Evolutionary conservation across 1,284 basidiomycete species (phyloP).

Genomic region (Athelia sp.): DNA sequence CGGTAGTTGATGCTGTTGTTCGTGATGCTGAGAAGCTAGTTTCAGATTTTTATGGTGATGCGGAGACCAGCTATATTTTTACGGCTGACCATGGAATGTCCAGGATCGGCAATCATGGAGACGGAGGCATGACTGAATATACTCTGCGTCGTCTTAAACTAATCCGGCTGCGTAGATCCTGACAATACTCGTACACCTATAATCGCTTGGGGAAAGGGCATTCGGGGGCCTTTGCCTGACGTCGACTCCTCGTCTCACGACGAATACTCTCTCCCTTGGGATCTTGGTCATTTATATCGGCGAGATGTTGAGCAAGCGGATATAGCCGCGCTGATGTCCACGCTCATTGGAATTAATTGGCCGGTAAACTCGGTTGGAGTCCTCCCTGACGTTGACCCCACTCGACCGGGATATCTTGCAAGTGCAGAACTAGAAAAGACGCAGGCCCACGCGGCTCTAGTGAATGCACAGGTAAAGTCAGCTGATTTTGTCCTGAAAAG

Average conservation of each 20-base stretch:
- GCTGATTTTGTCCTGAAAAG: background rate
- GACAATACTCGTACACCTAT: constrained; percentile 86
- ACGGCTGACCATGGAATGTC: constrained; percentile 94
- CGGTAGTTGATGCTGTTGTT: constrained; percentile 78
- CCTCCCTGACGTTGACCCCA: constrained; percentile 60
- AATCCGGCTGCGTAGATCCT: constrained; percentile 50
- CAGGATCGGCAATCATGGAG: constrained; percentile 85
- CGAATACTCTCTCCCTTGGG: constrained; percentile 63
- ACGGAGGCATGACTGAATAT: constrained; percentile 57
- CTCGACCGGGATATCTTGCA: constrained; percentile 49
- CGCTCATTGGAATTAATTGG: constrained; percentile 67
- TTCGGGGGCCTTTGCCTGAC: constrained; percentile 62
- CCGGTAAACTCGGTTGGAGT: constrained; percentile 77
- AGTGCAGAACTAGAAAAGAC: constrained; percentile 29
- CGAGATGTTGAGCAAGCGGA: constrained; percentile 85
- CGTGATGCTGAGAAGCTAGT: constrained; percentile 62
- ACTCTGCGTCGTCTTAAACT: constrained; percentile 5
- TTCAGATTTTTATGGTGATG: constrained; percentile 59
- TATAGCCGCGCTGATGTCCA: constrained; percentile 74
- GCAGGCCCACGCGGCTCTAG: constrained; percentile 54
- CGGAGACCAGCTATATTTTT: constrained; percentile 77
- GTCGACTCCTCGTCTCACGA: constrained; percentile 57
- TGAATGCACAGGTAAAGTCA: constrained; percentile 58
- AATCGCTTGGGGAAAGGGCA: constrained; percentile 80
- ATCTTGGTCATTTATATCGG: constrained; percentile 48